Percentiles rank a stretch among this genome's conserved stretches.
Evolutionary conservation across 2,329 filamentous ascomycete species (phyloP).

Genomic region (Pseudocercospora crystallina): DNA sequence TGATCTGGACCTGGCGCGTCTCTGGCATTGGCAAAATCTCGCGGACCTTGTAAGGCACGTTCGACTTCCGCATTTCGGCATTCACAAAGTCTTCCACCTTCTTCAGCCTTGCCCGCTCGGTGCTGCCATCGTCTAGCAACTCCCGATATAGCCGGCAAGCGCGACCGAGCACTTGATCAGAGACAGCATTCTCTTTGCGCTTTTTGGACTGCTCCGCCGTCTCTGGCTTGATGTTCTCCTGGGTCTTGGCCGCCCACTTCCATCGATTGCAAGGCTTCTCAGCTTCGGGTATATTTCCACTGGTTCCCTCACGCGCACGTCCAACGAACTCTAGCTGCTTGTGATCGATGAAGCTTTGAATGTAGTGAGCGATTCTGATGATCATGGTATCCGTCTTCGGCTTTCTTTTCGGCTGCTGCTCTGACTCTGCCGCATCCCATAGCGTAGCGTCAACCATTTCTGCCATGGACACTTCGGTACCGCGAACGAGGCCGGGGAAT

Average conservation of each 20-base stretch:
- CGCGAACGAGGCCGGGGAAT: neutral
- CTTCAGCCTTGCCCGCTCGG: too few species aligned
- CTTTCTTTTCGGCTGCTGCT: neutral
- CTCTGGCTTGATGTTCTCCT: too few species aligned
- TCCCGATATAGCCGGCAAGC: too few species aligned
- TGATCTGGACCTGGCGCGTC: too few species aligned
- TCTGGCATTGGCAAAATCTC: too few species aligned
- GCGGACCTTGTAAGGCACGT: too few species aligned
- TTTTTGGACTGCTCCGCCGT: too few species aligned
- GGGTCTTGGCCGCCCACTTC: neutral
- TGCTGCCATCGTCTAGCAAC: too few species aligned
- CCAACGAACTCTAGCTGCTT: neutral
- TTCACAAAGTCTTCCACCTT: too few species aligned
- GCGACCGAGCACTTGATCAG: too few species aligned
- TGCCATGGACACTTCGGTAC: neutral
- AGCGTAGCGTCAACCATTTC: neutral
- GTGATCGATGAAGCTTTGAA: neutral
- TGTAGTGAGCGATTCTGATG: neutral
- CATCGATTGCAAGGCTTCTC: neutral
- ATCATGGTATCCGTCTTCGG: neutral
- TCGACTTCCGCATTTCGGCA: too few species aligned
- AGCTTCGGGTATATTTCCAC: neutral
- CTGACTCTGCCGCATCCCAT: constrained; percentile 1
- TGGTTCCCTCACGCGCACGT: neutral
- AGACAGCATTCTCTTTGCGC: too few species aligned